phyloP scores from a whole-genome alignment of 1,139 yeast genomes.

The Scheffersomyces lignicola region DNA sequence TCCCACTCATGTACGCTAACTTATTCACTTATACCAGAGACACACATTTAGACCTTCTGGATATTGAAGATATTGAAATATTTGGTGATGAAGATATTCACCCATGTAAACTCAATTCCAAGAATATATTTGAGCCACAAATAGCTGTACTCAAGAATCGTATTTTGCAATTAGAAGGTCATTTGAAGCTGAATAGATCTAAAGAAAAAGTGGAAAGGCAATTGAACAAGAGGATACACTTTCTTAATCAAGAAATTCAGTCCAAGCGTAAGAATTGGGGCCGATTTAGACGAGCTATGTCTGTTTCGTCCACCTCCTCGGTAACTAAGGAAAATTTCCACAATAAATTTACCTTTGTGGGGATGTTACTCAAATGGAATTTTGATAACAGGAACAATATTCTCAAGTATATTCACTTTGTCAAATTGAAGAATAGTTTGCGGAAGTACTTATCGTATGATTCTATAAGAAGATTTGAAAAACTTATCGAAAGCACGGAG shows the following conservation, averaged over 20 bases:
- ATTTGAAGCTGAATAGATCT: slow-evolving; percentile 16
- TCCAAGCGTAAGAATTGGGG: slow-evolving; percentile 9
- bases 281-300: background rate
- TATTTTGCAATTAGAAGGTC: slow-evolving; percentile 26
- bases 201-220: slow-evolving; percentile 12
- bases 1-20: slow-evolving; percentile 38
- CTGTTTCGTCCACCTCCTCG: slow-evolving; percentile 6
- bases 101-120: slow-evolving; percentile 27
- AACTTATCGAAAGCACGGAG: slow-evolving; percentile 24
- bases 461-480: slow-evolving; percentile 38
- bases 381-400: slow-evolving; percentile 35
- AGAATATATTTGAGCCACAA: slow-evolving; percentile 30
- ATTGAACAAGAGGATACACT: slow-evolving; percentile 21
- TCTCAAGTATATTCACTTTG: slow-evolving; percentile 41
- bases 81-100: slow-evolving; percentile 34
- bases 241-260: slow-evolving; percentile 24
- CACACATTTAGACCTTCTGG: slow-evolving; percentile 21
- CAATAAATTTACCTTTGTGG: slow-evolving; percentile 40
- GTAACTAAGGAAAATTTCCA: slow-evolving; percentile 29
- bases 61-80: slow-evolving; percentile 13
- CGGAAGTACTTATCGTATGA: slow-evolving; percentile 38
- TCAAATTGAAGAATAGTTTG: slow-evolving; percentile 29
- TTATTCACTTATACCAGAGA: slow-evolving; percentile 42
- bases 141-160: slow-evolving; percentile 27
- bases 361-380: slow-evolving; percentile 49